Evolutionary conservation across 2,329 filamentous ascomycete species (phyloP), one percentile per base, ranked within the genome.

Genomic region (Fusarium sp.): DNA sequence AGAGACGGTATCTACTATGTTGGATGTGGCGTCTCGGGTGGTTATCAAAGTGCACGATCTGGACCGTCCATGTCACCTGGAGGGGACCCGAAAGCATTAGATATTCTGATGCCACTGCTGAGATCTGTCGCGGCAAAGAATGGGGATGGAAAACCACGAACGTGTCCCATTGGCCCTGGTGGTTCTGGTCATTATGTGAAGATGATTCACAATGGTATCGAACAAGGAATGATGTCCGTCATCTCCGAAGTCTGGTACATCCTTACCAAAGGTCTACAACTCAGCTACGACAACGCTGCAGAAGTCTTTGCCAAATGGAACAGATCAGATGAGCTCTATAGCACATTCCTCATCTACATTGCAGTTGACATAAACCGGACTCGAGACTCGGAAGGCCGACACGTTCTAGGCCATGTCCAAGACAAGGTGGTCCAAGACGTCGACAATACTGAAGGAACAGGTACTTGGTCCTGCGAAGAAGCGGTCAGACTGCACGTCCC

Each of bases 171-270:
- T 1, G 49, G 34, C 0, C 49, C 34, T 7, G 49, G 49, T 0
- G 34, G 43, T 1, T 56, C 61, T 3, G 91, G 91, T 0, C 90
- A 93, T 77, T 93, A 90, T 73, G 89, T 92, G 43, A 93, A 93
- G 81, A 93, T 92, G 90, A 85, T 92, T 6, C 91, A 93, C 76
- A 92, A 93, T 69, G 90, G 90, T 2, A 92, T 93, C 65, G 90
- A 93, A 75, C 89, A 92, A 66, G 90, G 89, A 3, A 91, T 93
- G 87, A 87, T 93, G 81, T 87, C 80, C 3, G 29, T 63, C 6
- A 40, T 63, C 1, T 56, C 61, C 0, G 58, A 63, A 29, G 49
- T 44, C 0, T 64, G 58, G 61, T 40, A 64, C 7, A 56, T 64
- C 20, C 49, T 63, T 2, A 63, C 43, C 8, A 56, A 63, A 8